Conservation (phyloP, 1,284 basidiomycete genomes). For the Tylopilus sp. region DNA sequence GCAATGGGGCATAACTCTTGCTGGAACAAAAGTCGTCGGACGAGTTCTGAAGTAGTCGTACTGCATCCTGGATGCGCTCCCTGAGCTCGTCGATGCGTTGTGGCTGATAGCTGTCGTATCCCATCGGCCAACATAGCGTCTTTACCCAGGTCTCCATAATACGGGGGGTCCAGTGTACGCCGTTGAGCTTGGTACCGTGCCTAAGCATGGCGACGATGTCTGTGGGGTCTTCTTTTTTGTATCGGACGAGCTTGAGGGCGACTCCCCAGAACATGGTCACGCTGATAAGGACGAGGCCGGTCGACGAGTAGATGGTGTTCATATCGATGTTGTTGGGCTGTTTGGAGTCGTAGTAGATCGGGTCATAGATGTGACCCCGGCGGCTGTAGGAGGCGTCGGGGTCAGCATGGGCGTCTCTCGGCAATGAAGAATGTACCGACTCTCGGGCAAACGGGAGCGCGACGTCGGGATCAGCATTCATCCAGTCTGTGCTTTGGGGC, state of each 20-base stretch:
- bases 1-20: not conserved
- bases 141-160: constrained; percentile 53
- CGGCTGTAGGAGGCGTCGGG: constrained; percentile 26
- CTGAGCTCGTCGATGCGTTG: constrained; percentile 43
- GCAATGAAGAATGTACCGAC: constrained; percentile 40
- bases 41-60: constrained; percentile 26
- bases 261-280: constrained; percentile 67
- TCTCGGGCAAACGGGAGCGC: constrained; percentile 58
- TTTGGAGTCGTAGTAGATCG: constrained; percentile 52
- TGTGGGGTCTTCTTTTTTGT: constrained; percentile 48
- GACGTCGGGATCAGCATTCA: constrained; percentile 67
- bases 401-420: constrained; percentile 12
- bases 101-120: constrained; percentile 45
- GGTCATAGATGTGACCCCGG: constrained; percentile 48
- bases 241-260: constrained; percentile 67
- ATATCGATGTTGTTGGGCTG: constrained; percentile 46
- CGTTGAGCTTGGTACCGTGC: constrained; percentile 49
- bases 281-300: constrained; percentile 52
- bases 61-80: constrained; percentile 50
- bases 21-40: constrained; percentile 16
- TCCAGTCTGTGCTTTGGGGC: constrained; percentile 52
- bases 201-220: constrained; percentile 45
- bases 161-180: constrained; percentile 50
- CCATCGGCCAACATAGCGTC: constrained; percentile 54
- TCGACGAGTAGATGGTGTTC: constrained; percentile 55